phyloP scores from a whole-genome alignment of 352 stramenopile genomes.

The Phytophthora lateralis region DNA sequence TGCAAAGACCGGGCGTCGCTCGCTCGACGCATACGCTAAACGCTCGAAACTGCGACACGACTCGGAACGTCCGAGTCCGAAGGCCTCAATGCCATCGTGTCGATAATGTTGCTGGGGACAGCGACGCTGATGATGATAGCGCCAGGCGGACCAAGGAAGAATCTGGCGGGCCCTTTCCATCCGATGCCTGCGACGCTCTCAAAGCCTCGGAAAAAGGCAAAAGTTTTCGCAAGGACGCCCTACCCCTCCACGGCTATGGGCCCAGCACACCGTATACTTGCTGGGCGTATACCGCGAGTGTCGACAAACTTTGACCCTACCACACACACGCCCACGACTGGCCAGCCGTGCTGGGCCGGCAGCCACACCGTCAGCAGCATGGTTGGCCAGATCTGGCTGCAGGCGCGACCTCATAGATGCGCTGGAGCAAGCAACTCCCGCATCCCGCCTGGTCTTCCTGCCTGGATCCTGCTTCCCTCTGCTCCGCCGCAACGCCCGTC shows the following conservation, averaged over 20 bases:
- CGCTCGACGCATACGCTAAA: slow-evolving; percentile 2
- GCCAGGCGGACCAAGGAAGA: not conserved
- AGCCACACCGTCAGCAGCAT: slow-evolving; percentile 15
- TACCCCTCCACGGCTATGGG: slow-evolving; percentile 23
- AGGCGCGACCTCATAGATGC: slow-evolving; percentile 24
- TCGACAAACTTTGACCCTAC: slow-evolving; percentile 8
- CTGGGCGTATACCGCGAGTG: slow-evolving; percentile 2
- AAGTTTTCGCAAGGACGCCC: slow-evolving; percentile 3
- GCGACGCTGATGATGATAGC: not conserved
- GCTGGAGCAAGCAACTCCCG: slow-evolving; percentile 15
- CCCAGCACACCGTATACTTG: slow-evolving; percentile 5
- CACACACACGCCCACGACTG: not conserved
- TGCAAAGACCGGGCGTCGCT: slow-evolving; percentile 25
- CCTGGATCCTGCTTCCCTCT: slow-evolving; percentile 33
- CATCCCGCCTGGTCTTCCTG: slow-evolving; percentile 34
- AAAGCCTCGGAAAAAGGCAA: slow-evolving; percentile 13
- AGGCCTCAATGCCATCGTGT: too few species aligned
- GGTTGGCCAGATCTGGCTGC: slow-evolving; percentile 11
- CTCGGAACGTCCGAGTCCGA: not conserved
- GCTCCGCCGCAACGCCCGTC: slow-evolving; percentile 1
- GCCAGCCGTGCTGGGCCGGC: slow-evolving; percentile 5
- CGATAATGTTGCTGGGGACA: too few species aligned
- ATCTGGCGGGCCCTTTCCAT: slow-evolving; percentile 2
- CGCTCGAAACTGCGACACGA: slow-evolving; percentile 29
- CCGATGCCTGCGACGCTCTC: not conserved